A percentile compares a stretch with the other conserved stretches of the same genome.
These are phyloP conservation scores for Cyberlindnera nakhonratchasimensis DNA, from an alignment of 805 yeast species.

Conservation along the genomic window DNA sequence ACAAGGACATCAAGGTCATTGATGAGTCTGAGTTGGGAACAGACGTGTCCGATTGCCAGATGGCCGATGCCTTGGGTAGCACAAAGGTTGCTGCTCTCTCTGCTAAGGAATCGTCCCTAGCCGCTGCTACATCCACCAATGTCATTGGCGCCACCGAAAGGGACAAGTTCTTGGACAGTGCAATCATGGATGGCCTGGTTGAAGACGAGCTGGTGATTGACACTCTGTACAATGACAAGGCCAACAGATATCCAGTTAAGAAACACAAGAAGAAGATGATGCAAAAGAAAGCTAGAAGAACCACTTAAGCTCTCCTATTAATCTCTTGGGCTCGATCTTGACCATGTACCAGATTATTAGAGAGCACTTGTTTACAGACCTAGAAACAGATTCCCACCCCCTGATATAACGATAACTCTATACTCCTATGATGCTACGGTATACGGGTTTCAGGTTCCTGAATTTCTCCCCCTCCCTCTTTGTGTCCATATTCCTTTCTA, in stretches of 20 bases:
- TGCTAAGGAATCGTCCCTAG: no score
- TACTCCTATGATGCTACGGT: neutral
- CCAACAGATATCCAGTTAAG: slow-evolving; percentile 23
- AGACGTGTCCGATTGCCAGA: slow-evolving; percentile 21
- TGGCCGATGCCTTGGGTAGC: slow-evolving; percentile 17
- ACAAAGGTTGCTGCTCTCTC: neutral
- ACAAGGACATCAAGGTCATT: slow-evolving; percentile 12
- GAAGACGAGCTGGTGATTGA: slow-evolving; percentile 17
- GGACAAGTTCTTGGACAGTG: neutral
- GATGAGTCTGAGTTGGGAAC: slow-evolving; percentile 18
- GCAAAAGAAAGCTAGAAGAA: slow-evolving; percentile 13
- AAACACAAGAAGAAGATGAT: slow-evolving; percentile 14
- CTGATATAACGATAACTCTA: neutral
- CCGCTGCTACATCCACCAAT: neutral
- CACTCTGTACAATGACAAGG: slow-evolving; percentile 20
- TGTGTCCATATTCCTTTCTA: no score
- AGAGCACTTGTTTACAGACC: no score
- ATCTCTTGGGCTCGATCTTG: neutral
- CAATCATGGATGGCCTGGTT: slow-evolving; percentile 2
- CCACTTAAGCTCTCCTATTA: neutral
- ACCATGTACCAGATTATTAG: no score
- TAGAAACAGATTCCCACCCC: no score
- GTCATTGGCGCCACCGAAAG: neutral
- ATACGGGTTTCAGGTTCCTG: no score
- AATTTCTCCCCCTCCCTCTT: no score